Base-by-base conservation (phyloP, 805 yeast genomes). In the Candida hispaniensis region DNA sequence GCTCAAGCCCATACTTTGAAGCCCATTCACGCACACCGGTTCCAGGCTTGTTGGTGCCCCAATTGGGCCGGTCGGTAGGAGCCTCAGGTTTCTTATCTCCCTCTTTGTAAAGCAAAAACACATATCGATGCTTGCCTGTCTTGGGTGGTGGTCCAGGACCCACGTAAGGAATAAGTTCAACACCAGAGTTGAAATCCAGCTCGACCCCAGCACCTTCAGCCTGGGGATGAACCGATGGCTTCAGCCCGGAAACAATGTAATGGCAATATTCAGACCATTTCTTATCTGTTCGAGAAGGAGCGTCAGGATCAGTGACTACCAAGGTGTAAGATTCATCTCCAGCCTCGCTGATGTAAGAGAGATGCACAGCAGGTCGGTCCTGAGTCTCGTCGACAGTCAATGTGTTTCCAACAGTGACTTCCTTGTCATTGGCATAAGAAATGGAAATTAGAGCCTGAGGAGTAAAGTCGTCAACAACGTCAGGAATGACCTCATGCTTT, bases 101-200 rank as follows among this genome's bases (percentile, higher is more conserved):
- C 53, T 74, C 93, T 58, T 76, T 78, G 56, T 64, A 82, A 42
- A 86, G 59, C 38, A 82, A 47, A 48, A 79, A 80, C 12, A 80
- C 82, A 54, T 86, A 86, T 44, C 95, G 73, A 61, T 86, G 96
- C 50, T 75, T 70, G 9, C 93, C 88, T 1, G 94, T 79, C 38
- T 73, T 74, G 30, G 69, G 68, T 23, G 95, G 95, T n/a, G 95
- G 95, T 4, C 71, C 94, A 3, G 95, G 94, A 0, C 93, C 93
- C 46, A 60, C 51, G 56, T 85, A 83, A 5, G 73, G 61, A 26
- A 47, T 47, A 28, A 48, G 41, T 17, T 47, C 49, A 12, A 44
- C 44, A 28, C 50, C 51, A 26, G 47, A 38, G 22, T 42, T 30
- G 16, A 47, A 45, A 26, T 45, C 49, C 12, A 43, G 39, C 16